Conservation (phyloP, 345 rosid species). For the Citrus hindsii region DNA sequence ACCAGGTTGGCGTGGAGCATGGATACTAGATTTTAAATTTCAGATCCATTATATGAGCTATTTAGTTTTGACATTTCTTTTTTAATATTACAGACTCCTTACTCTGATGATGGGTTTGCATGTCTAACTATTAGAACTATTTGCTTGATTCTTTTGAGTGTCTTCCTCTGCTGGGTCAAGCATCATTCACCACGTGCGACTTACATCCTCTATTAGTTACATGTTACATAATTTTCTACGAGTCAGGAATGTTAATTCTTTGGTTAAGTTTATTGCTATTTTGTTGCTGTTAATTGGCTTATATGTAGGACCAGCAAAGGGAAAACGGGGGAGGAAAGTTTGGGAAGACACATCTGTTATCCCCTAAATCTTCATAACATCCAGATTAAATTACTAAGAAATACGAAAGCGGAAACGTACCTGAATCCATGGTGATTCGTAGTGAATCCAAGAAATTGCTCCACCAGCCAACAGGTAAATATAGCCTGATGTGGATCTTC, state of each 20-base stretch:
- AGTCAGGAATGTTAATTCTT: not conserved
- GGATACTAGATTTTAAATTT: not conserved
- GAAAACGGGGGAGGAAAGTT: conserved; percentile 20
- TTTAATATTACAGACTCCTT: not conserved
- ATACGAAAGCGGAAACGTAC: too few species aligned
- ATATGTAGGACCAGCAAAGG: conserved; percentile 30
- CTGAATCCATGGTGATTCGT: too few species aligned
- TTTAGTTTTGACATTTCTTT: not conserved
- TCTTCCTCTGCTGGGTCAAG: not conserved
- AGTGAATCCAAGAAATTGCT: too few species aligned
- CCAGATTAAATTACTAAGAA: too few species aligned
- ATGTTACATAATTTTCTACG: too few species aligned
- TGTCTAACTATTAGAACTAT: not conserved
- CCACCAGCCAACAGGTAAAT: too few species aligned
- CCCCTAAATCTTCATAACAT: too few species aligned
- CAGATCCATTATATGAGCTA: not conserved
- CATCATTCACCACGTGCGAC: not conserved
- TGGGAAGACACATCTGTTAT: conserved; percentile 7
- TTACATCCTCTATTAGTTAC: not conserved
- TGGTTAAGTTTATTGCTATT: not conserved
- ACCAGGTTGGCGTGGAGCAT: not conserved
- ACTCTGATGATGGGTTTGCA: not conserved
- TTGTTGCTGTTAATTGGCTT: not conserved
- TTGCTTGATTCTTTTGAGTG: not conserved
- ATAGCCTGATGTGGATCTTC: too few species aligned